Conservation (phyloP, 331 rosid genomes). For the Cydonia oblonga region DNA sequence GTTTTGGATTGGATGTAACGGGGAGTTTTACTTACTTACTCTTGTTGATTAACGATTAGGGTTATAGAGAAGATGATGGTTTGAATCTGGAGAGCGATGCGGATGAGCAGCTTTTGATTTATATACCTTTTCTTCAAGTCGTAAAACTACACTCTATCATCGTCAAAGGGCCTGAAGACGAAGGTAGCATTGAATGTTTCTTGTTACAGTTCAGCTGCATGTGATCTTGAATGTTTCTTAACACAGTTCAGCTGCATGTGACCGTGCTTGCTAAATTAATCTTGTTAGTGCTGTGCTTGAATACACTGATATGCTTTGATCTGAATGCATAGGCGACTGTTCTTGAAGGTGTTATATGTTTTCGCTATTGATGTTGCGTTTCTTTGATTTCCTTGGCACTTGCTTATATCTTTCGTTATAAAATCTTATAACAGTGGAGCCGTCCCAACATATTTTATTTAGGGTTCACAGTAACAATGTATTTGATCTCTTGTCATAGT, state of each 20-base stretch:
- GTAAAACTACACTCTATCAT: slow-evolving; percentile 61
- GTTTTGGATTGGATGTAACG: background rate
- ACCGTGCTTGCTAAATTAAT: background rate
- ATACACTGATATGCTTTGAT: background rate
- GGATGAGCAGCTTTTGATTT: slow-evolving; percentile 89
- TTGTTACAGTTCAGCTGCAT: too few relatives aligned
- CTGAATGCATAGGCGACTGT: background rate
- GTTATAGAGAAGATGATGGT: slow-evolving; percentile 88
- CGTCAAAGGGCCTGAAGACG: slow-evolving; percentile 80
- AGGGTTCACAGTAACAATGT: background rate
- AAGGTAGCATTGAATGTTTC: slow-evolving; percentile 38
- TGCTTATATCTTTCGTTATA: background rate
- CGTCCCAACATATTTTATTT: background rate
- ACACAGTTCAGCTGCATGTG: background rate
- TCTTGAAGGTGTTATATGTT: background rate
- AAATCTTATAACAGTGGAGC: background rate
- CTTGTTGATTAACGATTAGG: slow-evolving; percentile 29
- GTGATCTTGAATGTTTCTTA: background rate
- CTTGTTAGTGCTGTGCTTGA: background rate
- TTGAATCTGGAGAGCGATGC: slow-evolving; percentile 95
- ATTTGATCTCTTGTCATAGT: background rate
- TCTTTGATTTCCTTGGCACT: background rate
- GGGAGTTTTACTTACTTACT: background rate
- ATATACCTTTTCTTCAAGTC: slow-evolving; percentile 82
- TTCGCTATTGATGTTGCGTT: background rate